Evolutionary conservation across 2,329 filamentous ascomycete genomes (phyloP).

Genomic region (Colletotrichum sp.): DNA sequence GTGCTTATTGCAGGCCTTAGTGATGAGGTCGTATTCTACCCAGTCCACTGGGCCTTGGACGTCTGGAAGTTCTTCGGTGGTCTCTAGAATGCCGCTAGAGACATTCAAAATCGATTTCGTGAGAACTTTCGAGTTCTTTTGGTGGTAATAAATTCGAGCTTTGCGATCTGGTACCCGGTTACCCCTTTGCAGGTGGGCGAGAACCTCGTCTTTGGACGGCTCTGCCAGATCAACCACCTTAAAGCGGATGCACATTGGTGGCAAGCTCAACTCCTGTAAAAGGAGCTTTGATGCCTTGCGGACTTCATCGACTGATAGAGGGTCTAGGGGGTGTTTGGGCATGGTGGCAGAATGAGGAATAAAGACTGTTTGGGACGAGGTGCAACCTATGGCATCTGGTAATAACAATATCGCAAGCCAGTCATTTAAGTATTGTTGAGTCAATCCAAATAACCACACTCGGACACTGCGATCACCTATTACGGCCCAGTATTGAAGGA

Average conservation of each 20-base stretch:
- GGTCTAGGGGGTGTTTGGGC: not conserved
- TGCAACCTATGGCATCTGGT: not conserved
- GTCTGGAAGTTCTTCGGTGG: not conserved
- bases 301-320: not conserved
- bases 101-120: not conserved
- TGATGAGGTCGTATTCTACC: conserved; percentile 59
- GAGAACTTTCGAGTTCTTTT: not conserved
- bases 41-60: not conserved
- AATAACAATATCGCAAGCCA: not conserved
- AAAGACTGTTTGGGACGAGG: not conserved
- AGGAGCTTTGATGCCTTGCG: not conserved
- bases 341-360: not conserved
- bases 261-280: not conserved
- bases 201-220: not conserved
- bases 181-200: not conserved
- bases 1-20: conserved; percentile 53
- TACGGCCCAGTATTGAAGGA: not conserved
- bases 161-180: not conserved
- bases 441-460: not conserved
- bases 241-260: not conserved
- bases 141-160: not conserved
- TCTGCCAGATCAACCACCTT: not conserved
- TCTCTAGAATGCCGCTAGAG: not conserved
- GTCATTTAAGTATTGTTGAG: not conserved
- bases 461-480: not conserved